phyloP scores from a whole-genome alignment of 2,329 filamentous ascomycete species.

The Aureobasidium pullulans region DNA sequence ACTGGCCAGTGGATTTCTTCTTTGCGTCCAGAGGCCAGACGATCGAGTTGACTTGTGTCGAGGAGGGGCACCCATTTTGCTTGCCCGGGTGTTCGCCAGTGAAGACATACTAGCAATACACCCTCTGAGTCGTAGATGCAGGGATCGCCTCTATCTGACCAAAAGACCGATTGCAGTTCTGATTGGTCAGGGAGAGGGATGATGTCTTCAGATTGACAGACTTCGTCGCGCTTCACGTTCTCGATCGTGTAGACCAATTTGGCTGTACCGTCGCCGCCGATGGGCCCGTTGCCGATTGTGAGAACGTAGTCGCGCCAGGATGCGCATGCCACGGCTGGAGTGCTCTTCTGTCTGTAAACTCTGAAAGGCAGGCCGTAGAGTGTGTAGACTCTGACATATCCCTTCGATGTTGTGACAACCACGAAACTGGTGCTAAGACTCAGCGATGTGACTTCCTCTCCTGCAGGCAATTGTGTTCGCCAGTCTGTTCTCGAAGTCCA shows the following conservation, averaged over 20 bases:
- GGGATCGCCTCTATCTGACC: constrained; percentile 87
- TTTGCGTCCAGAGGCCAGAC: constrained; percentile 77
- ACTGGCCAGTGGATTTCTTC: constrained; percentile 92
- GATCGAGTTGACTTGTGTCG: constrained; percentile 76
- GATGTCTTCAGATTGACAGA: constrained; percentile 90
- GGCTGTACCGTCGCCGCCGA: constrained; percentile 68
- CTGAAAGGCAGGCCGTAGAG: constrained; percentile 84
- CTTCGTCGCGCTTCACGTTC: constrained; percentile 86
- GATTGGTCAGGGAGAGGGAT: constrained; percentile 72
- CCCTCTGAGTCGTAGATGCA: constrained; percentile 94
- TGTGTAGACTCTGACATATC: constrained; percentile 89
- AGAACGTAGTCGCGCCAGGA: constrained; percentile 96
- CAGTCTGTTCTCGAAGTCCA: constrained; percentile 91
- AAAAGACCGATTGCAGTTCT: constrained; percentile 76
- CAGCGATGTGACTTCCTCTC: constrained; percentile 82
- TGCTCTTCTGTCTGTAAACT: constrained; percentile 85
- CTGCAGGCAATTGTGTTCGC: constrained; percentile 76
- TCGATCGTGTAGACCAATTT: constrained; percentile 86
- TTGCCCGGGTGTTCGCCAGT: constrained; percentile 81
- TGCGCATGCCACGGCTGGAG: constrained; percentile 83
- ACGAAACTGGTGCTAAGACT: constrained; percentile 87
- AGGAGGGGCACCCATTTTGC: constrained; percentile 88
- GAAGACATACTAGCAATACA: constrained; percentile 75
- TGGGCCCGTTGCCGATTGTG: constrained; percentile 85
- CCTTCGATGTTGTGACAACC: constrained; percentile 75